Evolutionary conservation across 2,329 filamentous ascomycete genomes (phyloP).

Genomic region (Aureobasidium sp.): DNA sequence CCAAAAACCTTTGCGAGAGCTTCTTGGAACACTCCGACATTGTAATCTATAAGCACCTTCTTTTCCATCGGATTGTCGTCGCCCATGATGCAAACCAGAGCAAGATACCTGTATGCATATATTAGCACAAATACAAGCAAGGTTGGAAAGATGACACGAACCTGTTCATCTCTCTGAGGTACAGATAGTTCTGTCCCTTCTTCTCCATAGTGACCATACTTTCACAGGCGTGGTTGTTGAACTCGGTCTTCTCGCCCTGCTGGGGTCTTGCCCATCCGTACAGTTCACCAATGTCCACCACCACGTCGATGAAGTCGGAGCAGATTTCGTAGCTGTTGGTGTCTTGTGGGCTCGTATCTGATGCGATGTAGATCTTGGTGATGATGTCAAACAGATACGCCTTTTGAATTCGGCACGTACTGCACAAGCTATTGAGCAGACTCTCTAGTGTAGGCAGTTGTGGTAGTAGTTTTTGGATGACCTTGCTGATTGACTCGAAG

Average conservation of each 20-base stretch:
- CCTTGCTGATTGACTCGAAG: conserved; percentile 96
- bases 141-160: conserved; percentile 29
- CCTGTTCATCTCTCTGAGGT: conserved; percentile 61
- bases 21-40: conserved; percentile 73
- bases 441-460: conserved; percentile 88
- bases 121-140: not conserved
- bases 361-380: conserved; percentile 98
- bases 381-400: conserved; percentile 96
- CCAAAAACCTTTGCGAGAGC: conserved; percentile 71
- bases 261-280: conserved; percentile 65
- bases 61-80: conserved; percentile 74
- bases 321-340: conserved; percentile 97
- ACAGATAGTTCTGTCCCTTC: conserved; percentile 52
- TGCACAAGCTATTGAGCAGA: conserved; percentile 87
- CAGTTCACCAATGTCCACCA: conserved; percentile 92
- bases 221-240: conserved; percentile 49
- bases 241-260: conserved; percentile 27
- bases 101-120: conserved; percentile 53
- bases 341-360: conserved; percentile 85
- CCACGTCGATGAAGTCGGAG: conserved; percentile 96
- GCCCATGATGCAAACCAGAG: conserved; percentile 79
- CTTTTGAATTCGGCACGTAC: conserved; percentile 92
- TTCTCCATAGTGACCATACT: conserved; percentile 57
- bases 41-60: conserved; percentile 80
- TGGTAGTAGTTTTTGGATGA: conserved; percentile 95